Base-by-base conservation (phyloP, 2,329 filamentous ascomycete species). In the Trichoderma sp. region DNA sequence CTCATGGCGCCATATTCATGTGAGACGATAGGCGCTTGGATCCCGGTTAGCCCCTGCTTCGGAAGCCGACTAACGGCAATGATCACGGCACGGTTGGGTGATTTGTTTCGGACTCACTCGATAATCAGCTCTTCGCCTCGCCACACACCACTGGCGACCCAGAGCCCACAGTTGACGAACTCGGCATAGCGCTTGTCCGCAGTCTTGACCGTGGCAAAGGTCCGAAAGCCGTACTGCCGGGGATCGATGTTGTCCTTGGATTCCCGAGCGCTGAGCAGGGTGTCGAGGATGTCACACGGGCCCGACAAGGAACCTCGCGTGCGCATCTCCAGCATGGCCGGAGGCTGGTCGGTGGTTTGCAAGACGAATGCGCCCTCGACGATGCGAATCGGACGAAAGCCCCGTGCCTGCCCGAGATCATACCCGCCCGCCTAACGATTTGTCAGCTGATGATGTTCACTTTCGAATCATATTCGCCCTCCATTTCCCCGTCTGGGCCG, bases 281-380 rank as follows among this genome's bases (percentile, higher is more conserved):
- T 72, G 64, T 79, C 78, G 65, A 81, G 75, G 58, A 79, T 69
- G 54, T 81, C 78, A 55, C 79, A 77, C 14, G 80, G 78, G 4
- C 81, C 81, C 5, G 80, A 81, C 30, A 81, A 75, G 67, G 79
- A 83, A 60, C 81, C 81, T 14, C 78, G 75, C 3, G 80, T 82
- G 66, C 79, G 79, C 74, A 82, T 78, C 62, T 80, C 78, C 19
- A 80, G 73, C 74, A 79, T 77, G 30, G 82, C 82, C 12, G 81
- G 80, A 3, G 77, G 74, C 44, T 79, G 76, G 67, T 84, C 81
- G 52, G 78, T 75, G 3, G 81, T 83, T 66, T 81, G 76, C 43
- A 84, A 73, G 58, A 83, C 76, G 70, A 82, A 84, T 39, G 78
- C 79, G n/a, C 79, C 81, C 69, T 83, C 80, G 47, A 82, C 76